Conservation (phyloP, 768 basidiomycete species). For the Pisolithus albus region DNA sequence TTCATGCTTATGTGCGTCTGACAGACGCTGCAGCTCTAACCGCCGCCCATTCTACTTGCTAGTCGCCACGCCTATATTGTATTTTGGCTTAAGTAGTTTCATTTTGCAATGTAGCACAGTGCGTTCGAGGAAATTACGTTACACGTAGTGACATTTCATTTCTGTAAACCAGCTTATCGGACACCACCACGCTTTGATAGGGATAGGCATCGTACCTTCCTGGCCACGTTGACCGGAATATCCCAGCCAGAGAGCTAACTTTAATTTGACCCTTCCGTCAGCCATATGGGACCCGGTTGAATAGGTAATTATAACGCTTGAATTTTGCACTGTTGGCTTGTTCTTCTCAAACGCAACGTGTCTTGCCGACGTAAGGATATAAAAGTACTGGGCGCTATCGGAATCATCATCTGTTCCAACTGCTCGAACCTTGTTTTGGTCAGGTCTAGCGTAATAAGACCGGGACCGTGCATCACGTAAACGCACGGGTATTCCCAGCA, state of each 20-base stretch:
- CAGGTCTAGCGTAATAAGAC: neutral
- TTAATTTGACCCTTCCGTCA: conserved; percentile 12
- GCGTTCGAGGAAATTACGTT: neutral
- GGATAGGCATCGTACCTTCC: neutral
- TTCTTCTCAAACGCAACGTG: too few relatives aligned
- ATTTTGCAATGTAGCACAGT: neutral
- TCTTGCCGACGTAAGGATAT: neutral
- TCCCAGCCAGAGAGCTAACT: conserved; percentile 20
- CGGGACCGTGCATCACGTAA: neutral
- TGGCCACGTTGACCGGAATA: conserved; percentile 7
- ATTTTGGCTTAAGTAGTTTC: neutral
- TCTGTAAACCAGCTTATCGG: neutral
- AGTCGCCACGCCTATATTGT: neutral
- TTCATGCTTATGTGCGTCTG: neutral
- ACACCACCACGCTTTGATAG: neutral
- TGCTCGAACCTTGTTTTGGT: neutral
- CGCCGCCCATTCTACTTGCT: neutral
- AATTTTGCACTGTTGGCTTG: neutral
- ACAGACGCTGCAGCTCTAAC: neutral
- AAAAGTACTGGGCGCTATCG: neutral
- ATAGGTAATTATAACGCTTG: neutral
- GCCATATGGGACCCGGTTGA: conserved; percentile 11
- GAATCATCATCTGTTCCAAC: neutral
- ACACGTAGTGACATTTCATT: conserved; percentile 7
- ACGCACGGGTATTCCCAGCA: neutral